Evolutionary conservation across 495 filamentous ascomycete species (phyloP).

Genomic region (Corynascus novoguineensis): DNA sequence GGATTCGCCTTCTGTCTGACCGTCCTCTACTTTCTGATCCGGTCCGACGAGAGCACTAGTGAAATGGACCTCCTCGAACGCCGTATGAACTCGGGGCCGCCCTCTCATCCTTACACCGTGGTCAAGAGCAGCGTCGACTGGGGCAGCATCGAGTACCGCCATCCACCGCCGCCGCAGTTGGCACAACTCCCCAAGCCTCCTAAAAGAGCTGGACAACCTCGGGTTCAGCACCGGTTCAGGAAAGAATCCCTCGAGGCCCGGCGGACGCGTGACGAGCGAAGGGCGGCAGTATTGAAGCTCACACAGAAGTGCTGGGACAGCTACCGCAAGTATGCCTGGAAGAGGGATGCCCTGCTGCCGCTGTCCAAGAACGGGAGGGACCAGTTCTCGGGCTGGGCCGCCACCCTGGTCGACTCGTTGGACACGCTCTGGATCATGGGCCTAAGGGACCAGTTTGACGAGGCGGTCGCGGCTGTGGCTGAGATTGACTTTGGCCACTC

Average conservation of each 20-base stretch:
- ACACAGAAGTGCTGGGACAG: constrained; percentile 68
- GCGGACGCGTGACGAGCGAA: constrained; percentile 50
- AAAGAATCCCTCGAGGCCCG: constrained; percentile 51
- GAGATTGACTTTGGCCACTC: constrained; percentile 77
- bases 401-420: constrained; percentile 77
- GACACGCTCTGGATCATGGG: constrained; percentile 93
- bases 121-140: constrained; percentile 45
- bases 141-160: constrained; percentile 53
- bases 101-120: not conserved
- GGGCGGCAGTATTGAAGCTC: constrained; percentile 55
- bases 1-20: not conserved
- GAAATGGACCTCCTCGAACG: constrained; percentile 8
- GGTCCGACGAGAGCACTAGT: too few species aligned
- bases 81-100: constrained; percentile 16
- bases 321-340: constrained; percentile 73
- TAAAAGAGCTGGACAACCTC: constrained; percentile 48
- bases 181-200: constrained; percentile 53
- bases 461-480: constrained; percentile 60
- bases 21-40: not conserved
- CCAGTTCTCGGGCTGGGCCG: constrained; percentile 83
- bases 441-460: constrained; percentile 70
- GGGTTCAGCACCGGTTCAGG: constrained; percentile 60
- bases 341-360: constrained; percentile 64
- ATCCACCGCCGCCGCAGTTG: constrained; percentile 48
- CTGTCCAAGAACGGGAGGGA: constrained; percentile 54